Evolutionary conservation across 1,139 yeast genomes (phyloP).

Genomic region (Zygoascus hellenicus): DNA sequence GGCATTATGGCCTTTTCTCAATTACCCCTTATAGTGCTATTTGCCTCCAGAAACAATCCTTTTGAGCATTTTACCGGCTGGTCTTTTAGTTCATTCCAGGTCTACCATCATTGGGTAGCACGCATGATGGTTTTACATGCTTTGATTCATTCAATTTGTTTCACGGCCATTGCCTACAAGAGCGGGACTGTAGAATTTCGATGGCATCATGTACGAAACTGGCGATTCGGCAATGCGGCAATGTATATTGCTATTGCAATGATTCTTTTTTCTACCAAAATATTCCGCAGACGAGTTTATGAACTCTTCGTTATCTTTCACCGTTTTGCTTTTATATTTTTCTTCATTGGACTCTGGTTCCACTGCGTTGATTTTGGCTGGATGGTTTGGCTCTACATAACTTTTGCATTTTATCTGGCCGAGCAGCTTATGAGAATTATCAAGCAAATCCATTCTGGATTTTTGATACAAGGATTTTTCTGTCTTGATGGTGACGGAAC

Average conservation of each 20-base stretch:
- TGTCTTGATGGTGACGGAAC: constrained; percentile 24
- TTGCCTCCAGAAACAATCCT: constrained; percentile 61
- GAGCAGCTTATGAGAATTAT: constrained; percentile 36
- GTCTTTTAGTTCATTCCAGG: constrained; percentile 57
- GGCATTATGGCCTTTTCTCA: constrained; percentile 55
- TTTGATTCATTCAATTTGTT: constrained; percentile 31
- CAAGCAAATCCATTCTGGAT: constrained; percentile 34
- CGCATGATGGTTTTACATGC: constrained; percentile 48
- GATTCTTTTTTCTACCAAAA: constrained; percentile 16
- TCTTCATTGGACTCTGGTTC: constrained; percentile 39
- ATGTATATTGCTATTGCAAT: constrained; percentile 23
- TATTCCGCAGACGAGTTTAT: constrained; percentile 36
- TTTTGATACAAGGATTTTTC: constrained; percentile 37
- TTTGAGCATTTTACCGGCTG: constrained; percentile 54
- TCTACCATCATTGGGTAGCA: constrained; percentile 61
- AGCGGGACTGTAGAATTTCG: constrained; percentile 35
- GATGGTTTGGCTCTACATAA: constrained; percentile 41
- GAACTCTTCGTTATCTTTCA: constrained; percentile 39
- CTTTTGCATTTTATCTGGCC: constrained; percentile 36
- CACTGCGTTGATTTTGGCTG: constrained; percentile 44
- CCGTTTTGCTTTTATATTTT: constrained; percentile 37
- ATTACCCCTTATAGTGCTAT: constrained; percentile 48
- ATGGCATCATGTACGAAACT: constrained; percentile 39
- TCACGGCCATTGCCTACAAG: constrained; percentile 34
- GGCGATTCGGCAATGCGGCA: constrained; percentile 42